phyloP scores from a whole-genome alignment of 2,329 filamentous ascomycete genomes.

The Graphilbum sp. region DNA sequence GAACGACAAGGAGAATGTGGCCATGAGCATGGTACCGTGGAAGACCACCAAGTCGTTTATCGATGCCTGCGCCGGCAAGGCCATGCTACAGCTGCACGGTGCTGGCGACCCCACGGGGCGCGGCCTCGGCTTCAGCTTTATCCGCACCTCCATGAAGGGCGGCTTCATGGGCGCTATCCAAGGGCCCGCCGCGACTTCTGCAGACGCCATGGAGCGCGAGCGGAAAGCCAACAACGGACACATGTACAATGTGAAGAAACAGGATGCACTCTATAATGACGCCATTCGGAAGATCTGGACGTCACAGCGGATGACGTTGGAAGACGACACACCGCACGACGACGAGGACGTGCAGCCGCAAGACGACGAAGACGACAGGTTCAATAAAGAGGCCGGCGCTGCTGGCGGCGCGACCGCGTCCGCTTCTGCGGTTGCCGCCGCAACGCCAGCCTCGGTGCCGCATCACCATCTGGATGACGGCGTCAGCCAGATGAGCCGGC shows the following conservation, averaged over 20 bases:
- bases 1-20: constrained; percentile 52
- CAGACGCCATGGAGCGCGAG: constrained; percentile 76
- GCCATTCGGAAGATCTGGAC: constrained; percentile 89
- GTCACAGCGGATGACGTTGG: constrained; percentile 64
- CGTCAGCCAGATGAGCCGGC: constrained; percentile 57
- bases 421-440: neutral
- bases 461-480: constrained; percentile 50
- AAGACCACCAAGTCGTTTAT: constrained; percentile 93
- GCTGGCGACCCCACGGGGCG: constrained; percentile 89
- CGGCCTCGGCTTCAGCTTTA: constrained; percentile 89
- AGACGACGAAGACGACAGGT: constrained; percentile 48
- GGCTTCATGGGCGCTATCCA: constrained; percentile 72
- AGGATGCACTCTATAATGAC: constrained; percentile 82
- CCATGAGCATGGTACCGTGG: constrained; percentile 88
- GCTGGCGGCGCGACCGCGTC: constrained; percentile 16
- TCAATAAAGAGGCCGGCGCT: constrained; percentile 42
- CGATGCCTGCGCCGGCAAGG: constrained; percentile 83
- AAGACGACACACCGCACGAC: constrained; percentile 52
- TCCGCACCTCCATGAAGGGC: constrained; percentile 97
- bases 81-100: constrained; percentile 89
- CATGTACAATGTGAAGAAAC: constrained; percentile 91
- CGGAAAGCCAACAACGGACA: constrained; percentile 84
- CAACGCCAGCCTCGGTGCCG: neutral
- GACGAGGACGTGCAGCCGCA: constrained; percentile 42
- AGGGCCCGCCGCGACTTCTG: constrained; percentile 47